Conservation (phyloP, 345 rosid species). For the Camelina neglecta region DNA sequence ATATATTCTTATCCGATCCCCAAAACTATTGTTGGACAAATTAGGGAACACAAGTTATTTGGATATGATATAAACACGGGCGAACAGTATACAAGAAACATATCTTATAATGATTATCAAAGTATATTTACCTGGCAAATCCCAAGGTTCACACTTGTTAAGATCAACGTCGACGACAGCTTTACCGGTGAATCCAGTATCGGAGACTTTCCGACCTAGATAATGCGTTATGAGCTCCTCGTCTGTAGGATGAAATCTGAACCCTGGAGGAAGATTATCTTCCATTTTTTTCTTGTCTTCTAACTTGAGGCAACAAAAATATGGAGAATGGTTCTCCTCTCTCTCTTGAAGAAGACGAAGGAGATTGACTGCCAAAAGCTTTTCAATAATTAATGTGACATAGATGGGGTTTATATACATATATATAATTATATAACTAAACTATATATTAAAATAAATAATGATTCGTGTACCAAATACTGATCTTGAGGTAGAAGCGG, state of each 20-base stretch:
- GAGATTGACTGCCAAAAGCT: slow-evolving; percentile 36
- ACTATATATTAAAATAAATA: slow-evolving; percentile 24
- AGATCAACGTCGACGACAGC: slow-evolving; percentile 96
- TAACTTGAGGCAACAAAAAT: background rate
- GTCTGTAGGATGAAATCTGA: slow-evolving; percentile 97
- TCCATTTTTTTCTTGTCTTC: slow-evolving; percentile 50
- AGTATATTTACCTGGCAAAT: slow-evolving; percentile 75
- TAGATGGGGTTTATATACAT: slow-evolving; percentile 42
- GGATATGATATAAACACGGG: background rate
- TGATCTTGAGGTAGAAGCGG: slow-evolving; percentile 62
- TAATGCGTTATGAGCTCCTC: slow-evolving; percentile 93
- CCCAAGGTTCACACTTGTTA: slow-evolving; percentile 98
- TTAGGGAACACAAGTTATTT: background rate
- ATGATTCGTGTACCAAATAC: slow-evolving; percentile 42
- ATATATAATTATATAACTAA: slow-evolving; percentile 33
- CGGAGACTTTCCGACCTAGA: slow-evolving; percentile 69
- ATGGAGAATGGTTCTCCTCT: slow-evolving; percentile 11
- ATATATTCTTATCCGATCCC: background rate
- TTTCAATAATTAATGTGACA: slow-evolving; percentile 44
- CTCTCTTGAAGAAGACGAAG: slow-evolving; percentile 26
- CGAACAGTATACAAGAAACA: background rate
- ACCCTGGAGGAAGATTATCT: slow-evolving; percentile 95
- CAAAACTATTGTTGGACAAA: background rate
- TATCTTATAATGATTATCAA: background rate
- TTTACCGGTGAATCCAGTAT: slow-evolving; percentile 66